Evolutionary conservation across 345 rosid genomes (phyloP).

Genomic region (Gossypium raimondii): DNA sequence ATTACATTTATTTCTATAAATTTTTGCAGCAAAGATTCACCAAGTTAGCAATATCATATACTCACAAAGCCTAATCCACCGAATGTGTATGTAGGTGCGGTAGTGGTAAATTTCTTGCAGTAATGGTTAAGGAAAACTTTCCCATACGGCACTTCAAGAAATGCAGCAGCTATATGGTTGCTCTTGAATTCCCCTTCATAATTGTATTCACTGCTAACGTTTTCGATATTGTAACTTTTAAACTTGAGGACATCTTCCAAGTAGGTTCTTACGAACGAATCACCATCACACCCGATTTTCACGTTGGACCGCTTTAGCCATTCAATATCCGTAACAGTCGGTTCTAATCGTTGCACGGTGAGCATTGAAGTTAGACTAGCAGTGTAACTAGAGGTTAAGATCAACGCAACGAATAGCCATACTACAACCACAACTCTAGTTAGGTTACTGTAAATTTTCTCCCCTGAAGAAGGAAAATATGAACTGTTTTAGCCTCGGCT

Average conservation of each 20-base stretch:
- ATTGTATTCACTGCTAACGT: constrained; percentile 18
- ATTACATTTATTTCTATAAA: background rate
- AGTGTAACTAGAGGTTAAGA: constrained; percentile 57
- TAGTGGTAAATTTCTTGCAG: constrained; percentile 36
- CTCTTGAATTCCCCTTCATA: constrained; percentile 27
- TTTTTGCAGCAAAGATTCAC: background rate
- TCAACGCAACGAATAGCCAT: constrained; percentile 58
- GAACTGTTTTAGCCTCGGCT: no score
- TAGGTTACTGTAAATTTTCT: constrained; percentile 33
- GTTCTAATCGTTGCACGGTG: constrained; percentile 37
- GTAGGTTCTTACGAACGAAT: constrained; percentile 42
- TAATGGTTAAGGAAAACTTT: constrained; percentile 33
- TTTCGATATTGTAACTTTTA: constrained; percentile 17
- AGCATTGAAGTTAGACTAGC: constrained; percentile 56
- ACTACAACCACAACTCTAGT: constrained; percentile 43
- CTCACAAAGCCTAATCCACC: constrained; percentile 65
- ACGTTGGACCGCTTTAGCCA: constrained; percentile 25
- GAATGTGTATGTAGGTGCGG: constrained; percentile 29
- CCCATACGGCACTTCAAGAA: constrained; percentile 51
- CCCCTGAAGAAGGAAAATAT: constrained; percentile 31
- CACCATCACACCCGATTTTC: constrained; percentile 45
- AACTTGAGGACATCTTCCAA: constrained; percentile 31
- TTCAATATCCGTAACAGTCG: constrained; percentile 33
- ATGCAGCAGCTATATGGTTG: constrained; percentile 35
- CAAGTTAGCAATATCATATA: background rate